Evolutionary conservation across 441 rosid species (phyloP).

Genomic region (Brassica hybrid): DNA sequence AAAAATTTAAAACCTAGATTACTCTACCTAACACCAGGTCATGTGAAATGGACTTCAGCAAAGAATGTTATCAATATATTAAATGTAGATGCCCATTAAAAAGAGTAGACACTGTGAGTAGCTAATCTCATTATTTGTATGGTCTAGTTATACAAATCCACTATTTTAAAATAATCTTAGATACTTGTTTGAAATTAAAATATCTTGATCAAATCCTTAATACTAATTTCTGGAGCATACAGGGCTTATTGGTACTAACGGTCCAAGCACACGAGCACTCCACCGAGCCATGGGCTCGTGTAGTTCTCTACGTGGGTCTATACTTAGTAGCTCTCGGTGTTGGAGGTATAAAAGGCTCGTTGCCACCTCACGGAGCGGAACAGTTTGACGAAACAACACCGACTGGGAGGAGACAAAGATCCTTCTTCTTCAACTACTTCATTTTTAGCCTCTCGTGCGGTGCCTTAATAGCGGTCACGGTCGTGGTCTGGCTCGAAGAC

Average conservation of each 20-base stretch:
- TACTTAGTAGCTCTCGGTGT: constrained; percentile 90
- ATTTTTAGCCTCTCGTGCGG: constrained; percentile 84
- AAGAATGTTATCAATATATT: background rate
- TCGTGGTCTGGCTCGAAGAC: constrained; percentile 93
- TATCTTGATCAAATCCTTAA: background rate
- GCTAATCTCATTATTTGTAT: background rate
- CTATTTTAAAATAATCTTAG: background rate
- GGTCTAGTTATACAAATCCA: background rate
- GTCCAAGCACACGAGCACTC: constrained; percentile 64
- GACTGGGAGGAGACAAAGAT: constrained; percentile 79
- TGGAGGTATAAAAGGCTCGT: constrained; percentile 94
- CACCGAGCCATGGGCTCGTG: constrained; percentile 55
- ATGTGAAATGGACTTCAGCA: constrained; percentile 13
- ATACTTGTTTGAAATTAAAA: background rate
- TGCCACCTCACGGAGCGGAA: constrained; percentile 89
- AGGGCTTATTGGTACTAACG: constrained; percentile 78
- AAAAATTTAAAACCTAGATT: background rate
- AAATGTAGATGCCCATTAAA: background rate
- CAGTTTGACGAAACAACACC: constrained; percentile 77
- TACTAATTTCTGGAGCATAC: constrained; percentile 8
- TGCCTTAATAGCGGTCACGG: constrained; percentile 83
- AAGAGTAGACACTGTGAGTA: background rate
- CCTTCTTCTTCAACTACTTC: constrained; percentile 82
- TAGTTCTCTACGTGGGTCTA: constrained; percentile 69
- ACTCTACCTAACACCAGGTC: constrained; percentile 23